Percentiles rank a stretch among this genome's conserved stretches.
Conservation (phyloP, 169 alveolate genomes). For the Cardiosporidium cionae region DNA sequence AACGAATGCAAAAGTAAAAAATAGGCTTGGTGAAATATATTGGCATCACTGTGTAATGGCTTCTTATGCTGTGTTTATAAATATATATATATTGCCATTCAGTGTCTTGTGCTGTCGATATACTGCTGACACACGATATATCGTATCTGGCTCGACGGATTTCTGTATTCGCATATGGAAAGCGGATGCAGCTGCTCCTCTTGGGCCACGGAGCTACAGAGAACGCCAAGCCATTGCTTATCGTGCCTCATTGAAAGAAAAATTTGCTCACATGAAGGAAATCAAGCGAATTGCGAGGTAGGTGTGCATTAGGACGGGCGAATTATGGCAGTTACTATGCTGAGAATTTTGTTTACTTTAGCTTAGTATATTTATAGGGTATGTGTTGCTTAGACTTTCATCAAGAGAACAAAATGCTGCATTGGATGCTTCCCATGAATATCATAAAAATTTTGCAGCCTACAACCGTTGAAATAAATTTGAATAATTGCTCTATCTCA, state of each 20-base stretch:
- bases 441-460: not conserved
- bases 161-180: constrained; percentile 95
- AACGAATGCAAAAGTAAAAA: constrained; percentile 82
- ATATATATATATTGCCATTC: not conserved
- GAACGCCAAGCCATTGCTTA: constrained; percentile 73
- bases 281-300: constrained; percentile 63
- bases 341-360: not conserved
- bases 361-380: not conserved
- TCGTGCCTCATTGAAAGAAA: constrained; percentile 64
- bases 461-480: not conserved
- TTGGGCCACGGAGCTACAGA: constrained; percentile 51
- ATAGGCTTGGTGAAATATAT: constrained; percentile 43
- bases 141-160: constrained; percentile 93
- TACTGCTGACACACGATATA: constrained; percentile 87
- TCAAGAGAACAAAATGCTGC: not conserved
- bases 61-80: not conserved
- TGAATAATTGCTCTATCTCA: not conserved
- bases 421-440: not conserved
- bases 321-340: not conserved
- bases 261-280: constrained; percentile 64
- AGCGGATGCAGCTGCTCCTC: constrained; percentile 68
- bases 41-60: constrained; percentile 5
- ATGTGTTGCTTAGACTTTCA: not conserved
- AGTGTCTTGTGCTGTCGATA: constrained; percentile 76
- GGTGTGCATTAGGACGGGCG: not conserved